A percentile compares a stretch with the other conserved stretches of the same genome.
Evolutionary conservation across 2,329 filamentous ascomycete species (phyloP).

Genomic region (Ceratocystiopsis brevicomis): DNA sequence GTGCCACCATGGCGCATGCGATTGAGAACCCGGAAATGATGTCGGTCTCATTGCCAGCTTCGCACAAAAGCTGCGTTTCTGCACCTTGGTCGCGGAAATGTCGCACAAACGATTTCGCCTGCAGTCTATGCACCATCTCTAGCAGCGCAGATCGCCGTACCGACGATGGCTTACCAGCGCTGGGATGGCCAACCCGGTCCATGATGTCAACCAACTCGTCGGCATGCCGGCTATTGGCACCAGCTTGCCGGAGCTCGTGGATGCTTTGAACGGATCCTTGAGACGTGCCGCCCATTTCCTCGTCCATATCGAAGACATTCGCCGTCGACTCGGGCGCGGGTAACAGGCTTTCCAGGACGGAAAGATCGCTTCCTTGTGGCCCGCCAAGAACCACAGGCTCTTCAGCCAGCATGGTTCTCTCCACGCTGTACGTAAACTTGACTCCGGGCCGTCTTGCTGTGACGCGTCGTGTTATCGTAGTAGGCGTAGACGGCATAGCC

Average conservation of each 20-base stretch:
- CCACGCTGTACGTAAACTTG: slow-evolving; percentile 21
- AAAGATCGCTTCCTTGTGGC: slow-evolving; percentile 9
- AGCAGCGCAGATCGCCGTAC: slow-evolving; percentile 39
- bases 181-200: slow-evolving; percentile 37
- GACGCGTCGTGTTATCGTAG: slow-evolving; percentile 8
- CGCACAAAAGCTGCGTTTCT: slow-evolving; percentile 47
- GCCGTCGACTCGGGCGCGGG: slow-evolving; percentile 9
- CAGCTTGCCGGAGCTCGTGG: slow-evolving; percentile 46
- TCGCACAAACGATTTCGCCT: slow-evolving; percentile 41
- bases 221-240: slow-evolving; percentile 45
- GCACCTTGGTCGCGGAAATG: slow-evolving; percentile 60
- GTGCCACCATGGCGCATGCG: slow-evolving; percentile 40
- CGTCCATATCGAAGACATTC: slow-evolving; percentile 19
- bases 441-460: slow-evolving; percentile 14
- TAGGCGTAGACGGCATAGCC: slow-evolving; percentile 6
- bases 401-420: slow-evolving; percentile 19
- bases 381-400: slow-evolving; percentile 10
- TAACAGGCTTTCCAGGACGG: slow-evolving; percentile 11
- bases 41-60: slow-evolving; percentile 40
- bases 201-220: slow-evolving; percentile 47
- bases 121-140: slow-evolving; percentile 39
- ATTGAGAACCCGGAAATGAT: slow-evolving; percentile 43
- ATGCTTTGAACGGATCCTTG: slow-evolving; percentile 40
- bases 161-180: slow-evolving; percentile 23
- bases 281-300: slow-evolving; percentile 24